Base-by-base conservation (phyloP, 148 eudicot genomes). In the Agrostemma githago region DNA sequence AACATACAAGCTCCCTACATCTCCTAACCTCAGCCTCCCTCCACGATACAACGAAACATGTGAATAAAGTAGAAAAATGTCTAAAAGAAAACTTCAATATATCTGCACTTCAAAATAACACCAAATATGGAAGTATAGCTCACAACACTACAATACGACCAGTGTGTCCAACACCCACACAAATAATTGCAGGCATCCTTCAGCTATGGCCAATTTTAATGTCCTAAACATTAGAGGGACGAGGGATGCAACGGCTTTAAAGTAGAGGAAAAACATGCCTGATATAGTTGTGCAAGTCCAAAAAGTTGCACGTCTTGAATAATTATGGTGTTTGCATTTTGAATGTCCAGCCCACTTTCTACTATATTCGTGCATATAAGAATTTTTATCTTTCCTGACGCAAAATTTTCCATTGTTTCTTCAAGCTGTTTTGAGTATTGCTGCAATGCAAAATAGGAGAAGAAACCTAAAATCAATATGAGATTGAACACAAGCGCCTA, bases 261-360 rank as follows among this genome's bases (percentile, higher is more conserved):
- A 26, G 34, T 26, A 43, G 51, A 46, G 68, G 64, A 59, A 62
- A 70, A 60, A 42, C 75, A 77, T 72, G 91, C 98, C 98, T 95
- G 98, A 81, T 95, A 95, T 78, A 95, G 75, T 64, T 95, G 98
- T 71, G 98, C 93, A 65, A 95, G 97, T 62, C 98, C 98, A 83
- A 95, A 95, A 78, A 88, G 90, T 77, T 95, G 98, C 80, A 95
- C 89, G 80, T 95, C 96, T 81, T 95, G 98, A 82, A 95, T 84
- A 66, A 95, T 81, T 56, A 95, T 95, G 73, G 98, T 92, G 84
- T 95, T 95, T 46, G 97, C 98, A 85, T 95, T 95, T 79, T 90
- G 98, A 74, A 94, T 95, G 82, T 92, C 97, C 70, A 95, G 85
- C 68, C 97, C 98, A 84, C 98, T 95, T 81, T 95, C 98, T 74